These are phyloP conservation scores for Neurospora intermedia DNA, from an alignment of 495 filamentous ascomycete genomes.

Conservation along the genomic window DNA sequence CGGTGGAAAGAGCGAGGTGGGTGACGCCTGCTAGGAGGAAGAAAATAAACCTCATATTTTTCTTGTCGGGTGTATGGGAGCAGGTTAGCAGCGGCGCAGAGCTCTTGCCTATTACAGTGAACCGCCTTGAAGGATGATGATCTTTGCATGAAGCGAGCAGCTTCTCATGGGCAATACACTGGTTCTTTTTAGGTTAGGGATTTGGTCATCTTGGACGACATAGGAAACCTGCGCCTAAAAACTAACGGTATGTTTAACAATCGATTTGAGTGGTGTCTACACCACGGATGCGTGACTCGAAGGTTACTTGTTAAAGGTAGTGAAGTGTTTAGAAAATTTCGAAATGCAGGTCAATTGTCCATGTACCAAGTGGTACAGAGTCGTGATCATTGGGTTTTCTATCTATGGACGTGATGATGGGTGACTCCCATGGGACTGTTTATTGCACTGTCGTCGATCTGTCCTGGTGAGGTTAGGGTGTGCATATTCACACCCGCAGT, in stretches of 20 bases:
- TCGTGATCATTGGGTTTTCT: neutral
- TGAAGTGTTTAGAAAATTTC: neutral
- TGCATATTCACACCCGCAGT: neutral
- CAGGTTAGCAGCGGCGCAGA: neutral
- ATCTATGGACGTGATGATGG: neutral
- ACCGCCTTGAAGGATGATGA: neutral
- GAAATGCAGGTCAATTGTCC: neutral
- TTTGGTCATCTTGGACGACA: neutral
- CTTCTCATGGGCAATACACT: neutral
- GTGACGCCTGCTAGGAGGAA: neutral
- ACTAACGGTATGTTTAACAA: neutral
- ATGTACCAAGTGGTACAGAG: neutral
- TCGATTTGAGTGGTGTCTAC: neutral
- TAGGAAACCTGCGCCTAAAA: no score
- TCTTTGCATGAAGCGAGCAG: neutral
- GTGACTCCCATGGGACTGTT: neutral
- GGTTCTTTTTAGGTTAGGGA: neutral
- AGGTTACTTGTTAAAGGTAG: neutral
- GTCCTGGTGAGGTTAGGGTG: neutral
- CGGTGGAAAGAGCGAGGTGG: constrained; percentile 2
- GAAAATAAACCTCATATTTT: neutral
- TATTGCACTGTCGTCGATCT: neutral
- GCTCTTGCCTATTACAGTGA: neutral
- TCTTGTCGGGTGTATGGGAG: neutral
- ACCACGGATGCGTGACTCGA: neutral